These are phyloP conservation scores for Beauveria scarabaeidicola DNA, from an alignment of 2,329 filamentous ascomycete genomes.

Conservation along the genomic window DNA sequence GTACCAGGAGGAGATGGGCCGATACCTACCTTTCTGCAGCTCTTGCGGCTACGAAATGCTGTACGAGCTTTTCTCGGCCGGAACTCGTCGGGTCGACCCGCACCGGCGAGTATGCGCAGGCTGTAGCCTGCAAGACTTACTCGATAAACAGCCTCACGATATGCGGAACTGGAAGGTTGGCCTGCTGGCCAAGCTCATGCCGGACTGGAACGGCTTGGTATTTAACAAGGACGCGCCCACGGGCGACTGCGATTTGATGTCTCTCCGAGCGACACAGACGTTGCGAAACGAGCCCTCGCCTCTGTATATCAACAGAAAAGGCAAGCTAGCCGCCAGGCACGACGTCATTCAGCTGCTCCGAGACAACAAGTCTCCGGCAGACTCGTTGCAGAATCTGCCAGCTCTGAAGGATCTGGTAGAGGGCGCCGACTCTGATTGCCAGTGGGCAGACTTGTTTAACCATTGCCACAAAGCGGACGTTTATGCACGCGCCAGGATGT, in stretches of 20 bases:
- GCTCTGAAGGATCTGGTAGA: slow-evolving; percentile 16
- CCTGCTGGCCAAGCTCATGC: slow-evolving; percentile 19
- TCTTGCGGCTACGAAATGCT: slow-evolving; percentile 27
- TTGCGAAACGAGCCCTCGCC: not conserved
- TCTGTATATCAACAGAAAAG: not conserved
- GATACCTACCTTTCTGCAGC: slow-evolving; percentile 20
- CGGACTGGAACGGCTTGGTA: slow-evolving; percentile 15
- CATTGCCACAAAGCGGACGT: slow-evolving; percentile 17
- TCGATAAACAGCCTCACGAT: slow-evolving; percentile 26
- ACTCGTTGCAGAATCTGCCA: slow-evolving; percentile 24
- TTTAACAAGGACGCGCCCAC: slow-evolving; percentile 26
- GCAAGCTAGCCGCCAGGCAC: not conserved
- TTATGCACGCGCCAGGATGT: slow-evolving; percentile 7
- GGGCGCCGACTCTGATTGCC: not conserved
- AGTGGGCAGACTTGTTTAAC: slow-evolving; percentile 7
- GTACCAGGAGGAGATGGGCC: slow-evolving; percentile 20
- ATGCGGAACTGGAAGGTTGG: slow-evolving; percentile 16
- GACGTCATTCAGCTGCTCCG: not conserved
- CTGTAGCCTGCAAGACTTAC: slow-evolving; percentile 20
- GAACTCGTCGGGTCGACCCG: slow-evolving; percentile 1
- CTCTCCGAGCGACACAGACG: not conserved
- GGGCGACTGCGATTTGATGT: not conserved
- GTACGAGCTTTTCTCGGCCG: slow-evolving; percentile 21
- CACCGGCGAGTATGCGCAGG: slow-evolving; percentile 21
- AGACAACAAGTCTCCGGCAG: slow-evolving; percentile 18